phyloP scores from a whole-genome alignment of 257 asterid species.

The Capsicum chinense region DNA sequence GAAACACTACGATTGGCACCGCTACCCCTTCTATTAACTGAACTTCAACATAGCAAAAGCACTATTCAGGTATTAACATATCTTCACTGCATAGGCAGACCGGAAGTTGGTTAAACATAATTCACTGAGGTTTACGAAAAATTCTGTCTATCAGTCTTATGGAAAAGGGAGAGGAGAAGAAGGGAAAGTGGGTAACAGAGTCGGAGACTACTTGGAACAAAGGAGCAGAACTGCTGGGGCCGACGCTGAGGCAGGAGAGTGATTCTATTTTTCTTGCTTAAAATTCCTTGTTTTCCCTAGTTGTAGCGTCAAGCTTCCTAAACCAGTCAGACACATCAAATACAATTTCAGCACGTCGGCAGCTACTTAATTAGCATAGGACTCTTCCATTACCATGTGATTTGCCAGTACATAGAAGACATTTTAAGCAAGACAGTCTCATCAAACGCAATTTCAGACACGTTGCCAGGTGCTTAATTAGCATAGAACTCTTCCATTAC shows the following conservation, averaged over 20 bases:
- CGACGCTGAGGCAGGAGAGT: background rate
- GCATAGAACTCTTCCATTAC: background rate
- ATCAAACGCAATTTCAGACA: background rate
- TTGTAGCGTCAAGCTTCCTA: background rate
- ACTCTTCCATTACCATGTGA: background rate
- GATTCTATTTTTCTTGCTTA: background rate
- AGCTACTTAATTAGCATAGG: background rate
- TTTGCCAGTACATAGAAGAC: conserved; percentile 18
- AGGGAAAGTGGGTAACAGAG: background rate
- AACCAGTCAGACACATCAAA: conserved; percentile 8
- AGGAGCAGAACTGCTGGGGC: background rate
- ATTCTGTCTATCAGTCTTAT: background rate
- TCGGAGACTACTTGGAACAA: conserved; percentile 6
- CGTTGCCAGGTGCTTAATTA: background rate
- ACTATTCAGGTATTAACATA: background rate
- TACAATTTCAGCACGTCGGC: background rate
- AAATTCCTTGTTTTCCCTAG: background rate
- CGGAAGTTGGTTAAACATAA: background rate
- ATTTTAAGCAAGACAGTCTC: background rate
- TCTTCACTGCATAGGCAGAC: background rate
- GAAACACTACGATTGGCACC: conserved; percentile 12
- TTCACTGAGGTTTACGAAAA: background rate
- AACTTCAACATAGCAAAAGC: background rate
- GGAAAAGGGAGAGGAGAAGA: conserved; percentile 6
- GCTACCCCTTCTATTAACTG: background rate